Evolutionary conservation across 768 basidiomycete genomes (phyloP), one percentile per base, ranked within the genome.

Genomic region (Amanita polypyramis): DNA sequence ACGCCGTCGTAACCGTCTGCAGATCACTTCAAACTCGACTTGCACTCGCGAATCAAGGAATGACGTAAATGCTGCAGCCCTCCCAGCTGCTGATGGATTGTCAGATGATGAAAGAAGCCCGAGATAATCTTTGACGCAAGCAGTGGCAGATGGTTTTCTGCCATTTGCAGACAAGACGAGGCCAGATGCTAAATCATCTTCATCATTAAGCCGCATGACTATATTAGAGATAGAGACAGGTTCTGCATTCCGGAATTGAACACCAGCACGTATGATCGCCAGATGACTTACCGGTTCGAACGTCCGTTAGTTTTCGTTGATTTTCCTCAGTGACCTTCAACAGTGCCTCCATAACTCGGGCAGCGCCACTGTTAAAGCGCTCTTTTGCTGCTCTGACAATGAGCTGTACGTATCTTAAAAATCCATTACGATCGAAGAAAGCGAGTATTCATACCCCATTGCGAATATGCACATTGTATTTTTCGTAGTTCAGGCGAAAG

Each of bases 401-500:
- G 40, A 97, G 71, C 91, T 94, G 61, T 46, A 48, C 40, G 57
- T 23, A 53, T 49, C 42, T 34, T 32, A 34, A 27, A 30, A 17
- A 15, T 21, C 2, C 9, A 8, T 12, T 19, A 6, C 12, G 12
- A 7, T 7, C 25, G 15, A 48, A 43, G 36, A 20, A 33, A 46
- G n/a, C 27, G 39, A 56, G 15, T 15, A 45, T n/a, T 20, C 78
- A 6, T 55, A 90, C 91, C 59, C 82, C 72, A 65, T 96, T 95
- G 36, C 95, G 83, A 45, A 96, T 79, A 56, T 89, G 82, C 27
- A 90, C 70, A 54, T 85, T 81, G 64, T 93, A 95, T 56, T 79
- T 85, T 55, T 92, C 84, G 59, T 82, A 87, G 66, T 97, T 97
- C 41, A 97, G 76, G 41, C 88, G 79, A 60, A 96, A 87, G 63